These are phyloP conservation scores for Yueomyces sp. DNA, from an alignment of 805 yeast species.

Conservation along the genomic window DNA sequence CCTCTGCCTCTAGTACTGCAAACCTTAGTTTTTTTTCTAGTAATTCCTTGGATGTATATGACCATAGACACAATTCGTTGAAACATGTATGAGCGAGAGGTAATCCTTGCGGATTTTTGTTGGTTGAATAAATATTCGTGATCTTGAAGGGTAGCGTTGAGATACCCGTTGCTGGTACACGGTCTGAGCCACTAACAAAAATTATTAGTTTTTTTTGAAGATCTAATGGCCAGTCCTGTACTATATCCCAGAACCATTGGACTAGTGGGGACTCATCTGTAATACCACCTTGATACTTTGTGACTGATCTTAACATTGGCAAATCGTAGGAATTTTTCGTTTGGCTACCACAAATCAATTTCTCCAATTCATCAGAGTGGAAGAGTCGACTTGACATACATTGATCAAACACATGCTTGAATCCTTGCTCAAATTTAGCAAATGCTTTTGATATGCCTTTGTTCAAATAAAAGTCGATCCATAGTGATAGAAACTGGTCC, in stretches of 20 bases:
- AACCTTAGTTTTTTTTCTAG: slow-evolving; percentile 42
- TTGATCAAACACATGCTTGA: slow-evolving; percentile 63
- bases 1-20: slow-evolving; percentile 72
- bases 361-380: slow-evolving; percentile 68
- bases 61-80: slow-evolving; percentile 71
- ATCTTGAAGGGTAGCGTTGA: slow-evolving; percentile 62
- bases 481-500: slow-evolving; percentile 44
- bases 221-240: slow-evolving; percentile 27
- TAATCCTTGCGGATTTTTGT: slow-evolving; percentile 28
- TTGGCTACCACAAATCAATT: slow-evolving; percentile 64
- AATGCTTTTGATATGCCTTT: slow-evolving; percentile 41
- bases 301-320: slow-evolving; percentile 50
- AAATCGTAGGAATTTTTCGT: slow-evolving; percentile 43
- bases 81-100: slow-evolving; percentile 93
- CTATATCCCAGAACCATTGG: slow-evolving; percentile 79
- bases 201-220: slow-evolving; percentile 50
- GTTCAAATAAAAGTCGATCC: slow-evolving; percentile 48
- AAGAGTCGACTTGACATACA: slow-evolving; percentile 63
- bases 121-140: slow-evolving; percentile 31
- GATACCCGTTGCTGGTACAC: slow-evolving; percentile 88
- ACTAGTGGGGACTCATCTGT: slow-evolving; percentile 29
- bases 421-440: slow-evolving; percentile 53
- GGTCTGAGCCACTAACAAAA: slow-evolving; percentile 83
- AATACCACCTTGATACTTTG: slow-evolving; percentile 61
- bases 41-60: slow-evolving; percentile 43